Evolutionary conservation across 352 stramenopile species (phyloP).

Genomic region (Elongisporangium prolatum): DNA sequence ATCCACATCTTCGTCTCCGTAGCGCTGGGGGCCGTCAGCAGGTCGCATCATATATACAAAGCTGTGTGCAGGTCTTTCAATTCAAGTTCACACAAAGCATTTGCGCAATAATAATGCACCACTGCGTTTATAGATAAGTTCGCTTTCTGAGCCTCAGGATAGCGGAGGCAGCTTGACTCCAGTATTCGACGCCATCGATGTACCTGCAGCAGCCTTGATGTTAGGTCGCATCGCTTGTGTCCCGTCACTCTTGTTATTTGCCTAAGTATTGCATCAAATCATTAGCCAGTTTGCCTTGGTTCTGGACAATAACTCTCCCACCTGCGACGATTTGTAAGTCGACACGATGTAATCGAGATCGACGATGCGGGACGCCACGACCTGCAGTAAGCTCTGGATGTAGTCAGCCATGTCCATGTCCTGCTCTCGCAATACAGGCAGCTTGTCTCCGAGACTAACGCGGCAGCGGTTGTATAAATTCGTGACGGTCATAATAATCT

Average conservation of each 20-base stretch:
- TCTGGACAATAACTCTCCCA: conserved; percentile 2
- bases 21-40: too few relatives aligned
- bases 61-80: too few relatives aligned
- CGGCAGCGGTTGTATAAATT: conserved; percentile 89
- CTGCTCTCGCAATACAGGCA: conserved; percentile 66
- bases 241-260: neutral
- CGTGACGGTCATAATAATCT: conserved; percentile 89
- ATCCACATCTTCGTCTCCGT: too few relatives aligned
- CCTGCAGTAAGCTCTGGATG: conserved; percentile 70
- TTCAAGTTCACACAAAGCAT: too few relatives aligned
- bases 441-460: conserved; percentile 67
- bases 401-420: conserved; percentile 72
- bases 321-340: conserved; percentile 60
- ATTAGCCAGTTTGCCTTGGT: neutral
- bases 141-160: neutral
- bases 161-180: neutral
- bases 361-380: conserved; percentile 75
- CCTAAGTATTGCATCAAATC: neutral
- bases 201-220: neutral
- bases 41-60: too few relatives aligned
- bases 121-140: neutral
- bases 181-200: neutral
- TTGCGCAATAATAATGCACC: neutral
- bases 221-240: neutral
- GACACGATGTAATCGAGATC: conserved; percentile 85